These are phyloP conservation scores for Nigrospora sphaerica DNA, from an alignment of 2,329 filamentous ascomycete genomes.

Conservation along the genomic window DNA sequence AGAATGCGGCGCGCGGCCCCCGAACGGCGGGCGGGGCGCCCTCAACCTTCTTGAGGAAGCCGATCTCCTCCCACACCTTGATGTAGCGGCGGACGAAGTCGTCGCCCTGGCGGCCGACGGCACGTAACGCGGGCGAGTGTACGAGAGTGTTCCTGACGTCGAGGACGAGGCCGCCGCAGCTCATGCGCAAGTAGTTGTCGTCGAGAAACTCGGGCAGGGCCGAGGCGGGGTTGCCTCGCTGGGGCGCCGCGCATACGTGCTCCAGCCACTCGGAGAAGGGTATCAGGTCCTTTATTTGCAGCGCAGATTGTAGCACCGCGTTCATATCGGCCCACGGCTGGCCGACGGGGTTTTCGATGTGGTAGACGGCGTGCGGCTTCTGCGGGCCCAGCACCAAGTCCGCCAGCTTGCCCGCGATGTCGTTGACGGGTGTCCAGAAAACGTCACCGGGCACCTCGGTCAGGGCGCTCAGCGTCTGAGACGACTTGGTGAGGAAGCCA, in stretches of 20 bases:
- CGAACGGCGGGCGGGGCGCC: no score
- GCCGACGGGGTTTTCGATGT: constrained; percentile 11
- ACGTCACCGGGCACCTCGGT: constrained; percentile 32
- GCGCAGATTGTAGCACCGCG: constrained; percentile 9
- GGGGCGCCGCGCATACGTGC: constrained; percentile 13
- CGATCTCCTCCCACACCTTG: constrained; percentile 14
- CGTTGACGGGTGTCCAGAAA: constrained; percentile 39
- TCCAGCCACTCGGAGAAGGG: constrained; percentile 20
- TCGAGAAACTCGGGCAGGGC: constrained; percentile 20
- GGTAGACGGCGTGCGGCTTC: constrained; percentile 9
- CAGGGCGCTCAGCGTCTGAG: constrained; percentile 33
- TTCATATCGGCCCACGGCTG: constrained; percentile 17
- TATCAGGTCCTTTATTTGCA: constrained; percentile 15
- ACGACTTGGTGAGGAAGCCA: constrained; percentile 40
- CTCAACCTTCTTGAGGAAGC: constrained; percentile 7
- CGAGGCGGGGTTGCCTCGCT: constrained; percentile 17
- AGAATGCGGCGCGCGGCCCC: no score
- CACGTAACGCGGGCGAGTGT: constrained; percentile 14
- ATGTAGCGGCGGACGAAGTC: constrained; percentile 12
- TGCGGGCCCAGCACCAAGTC: constrained; percentile 13
- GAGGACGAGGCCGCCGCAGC: constrained; percentile 20
- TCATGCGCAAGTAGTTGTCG: constrained; percentile 20
- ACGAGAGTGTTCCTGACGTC: constrained; percentile 14
- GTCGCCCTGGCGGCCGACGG: constrained; percentile 12
- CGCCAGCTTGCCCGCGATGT: constrained; percentile 15